Evolutionary conservation across 345 rosid genomes (phyloP).

Genomic region (Populus simonii): DNA sequence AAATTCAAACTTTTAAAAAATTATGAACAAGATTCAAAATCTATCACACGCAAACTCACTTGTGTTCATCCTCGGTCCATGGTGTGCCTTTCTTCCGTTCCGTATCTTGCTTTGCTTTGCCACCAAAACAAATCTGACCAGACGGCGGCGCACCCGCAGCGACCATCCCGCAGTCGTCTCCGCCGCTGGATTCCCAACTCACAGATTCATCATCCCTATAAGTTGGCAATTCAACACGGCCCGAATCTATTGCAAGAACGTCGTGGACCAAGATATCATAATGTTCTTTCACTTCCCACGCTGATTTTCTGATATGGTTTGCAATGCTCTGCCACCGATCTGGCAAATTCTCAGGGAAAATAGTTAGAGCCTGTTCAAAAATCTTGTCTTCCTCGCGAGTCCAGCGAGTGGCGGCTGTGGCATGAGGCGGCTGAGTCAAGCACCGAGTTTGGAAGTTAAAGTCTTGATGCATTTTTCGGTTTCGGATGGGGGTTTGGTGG

Average conservation of each 20-base stretch:
- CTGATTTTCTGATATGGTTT: slow-evolving; percentile 42
- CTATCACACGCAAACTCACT: slow-evolving; percentile 6
- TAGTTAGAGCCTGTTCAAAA: slow-evolving; percentile 62
- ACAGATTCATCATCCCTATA: slow-evolving; percentile 40
- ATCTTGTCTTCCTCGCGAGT: slow-evolving; percentile 61
- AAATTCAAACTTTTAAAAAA: neutral
- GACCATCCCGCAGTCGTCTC: neutral
- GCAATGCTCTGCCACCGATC: slow-evolving; percentile 72
- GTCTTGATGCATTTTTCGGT: slow-evolving; percentile 12
- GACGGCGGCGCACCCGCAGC: neutral
- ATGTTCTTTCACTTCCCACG: slow-evolving; percentile 48
- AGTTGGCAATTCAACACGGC: slow-evolving; percentile 55
- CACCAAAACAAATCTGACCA: slow-evolving; percentile 42
- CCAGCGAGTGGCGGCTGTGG: slow-evolving; percentile 30
- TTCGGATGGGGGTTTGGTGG: neutral
- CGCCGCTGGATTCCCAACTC: slow-evolving; percentile 23
- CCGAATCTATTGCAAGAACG: slow-evolving; percentile 63
- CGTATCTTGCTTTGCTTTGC: slow-evolving; percentile 12
- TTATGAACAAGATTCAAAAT: too few relatives aligned
- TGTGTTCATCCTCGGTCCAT: slow-evolving; percentile 62
- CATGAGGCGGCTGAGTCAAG: neutral
- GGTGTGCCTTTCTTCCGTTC: slow-evolving; percentile 85
- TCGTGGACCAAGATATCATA: slow-evolving; percentile 59
- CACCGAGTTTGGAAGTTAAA: neutral
- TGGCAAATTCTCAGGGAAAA: slow-evolving; percentile 47